Evolutionary conservation across 805 yeast species (phyloP), one percentile per base, ranked within the genome.

Genomic region (Candida easanensis): DNA sequence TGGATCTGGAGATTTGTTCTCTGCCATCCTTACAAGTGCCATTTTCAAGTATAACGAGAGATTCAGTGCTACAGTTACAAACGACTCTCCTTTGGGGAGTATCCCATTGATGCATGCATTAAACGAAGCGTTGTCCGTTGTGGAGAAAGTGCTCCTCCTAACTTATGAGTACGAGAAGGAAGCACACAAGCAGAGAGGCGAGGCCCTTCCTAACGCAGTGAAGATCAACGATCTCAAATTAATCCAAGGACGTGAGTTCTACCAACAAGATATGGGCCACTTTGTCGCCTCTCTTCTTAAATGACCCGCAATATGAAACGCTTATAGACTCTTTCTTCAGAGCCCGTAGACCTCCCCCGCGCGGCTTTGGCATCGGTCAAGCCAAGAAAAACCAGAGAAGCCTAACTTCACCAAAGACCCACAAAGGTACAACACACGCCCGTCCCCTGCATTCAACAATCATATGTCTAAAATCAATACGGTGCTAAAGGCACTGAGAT

Each of bases 1-100:
- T 32, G 93, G 93, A 1, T 76, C 86, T 45, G 93, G 93, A 2
- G 93, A 85, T 57, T 62, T 85, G 15, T 82, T 84, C 58, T 69
- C 81, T 3, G 88, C 83, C 1, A 56, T 85, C 14, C 50, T 84
- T 16, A 70, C 82, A 3, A 77, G 83, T 50, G 61, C 68, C 2
- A 72, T 73, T 49, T 65, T 66, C 43, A 60, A 65, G 50, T 58
- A 57, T 23, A 43, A 22, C 18, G 53, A 49, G 14, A 40, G 30
- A 19, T 26, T 31, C 9, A 48, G 33, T 11, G 39, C 44, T 3
- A 37, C 35, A 2, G 46, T 41, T 43, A 39, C 48, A 1, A 47
- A 49, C 0, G 44, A 15, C 5, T 42, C 48, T 1, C 40, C 38
- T 1, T 17, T 46, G 3, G 31, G 31, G 2, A 26, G 35, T 2